Conservation (phyloP, 2,329 filamentous ascomycete genomes). For the Xylariaceae sp. region DNA sequence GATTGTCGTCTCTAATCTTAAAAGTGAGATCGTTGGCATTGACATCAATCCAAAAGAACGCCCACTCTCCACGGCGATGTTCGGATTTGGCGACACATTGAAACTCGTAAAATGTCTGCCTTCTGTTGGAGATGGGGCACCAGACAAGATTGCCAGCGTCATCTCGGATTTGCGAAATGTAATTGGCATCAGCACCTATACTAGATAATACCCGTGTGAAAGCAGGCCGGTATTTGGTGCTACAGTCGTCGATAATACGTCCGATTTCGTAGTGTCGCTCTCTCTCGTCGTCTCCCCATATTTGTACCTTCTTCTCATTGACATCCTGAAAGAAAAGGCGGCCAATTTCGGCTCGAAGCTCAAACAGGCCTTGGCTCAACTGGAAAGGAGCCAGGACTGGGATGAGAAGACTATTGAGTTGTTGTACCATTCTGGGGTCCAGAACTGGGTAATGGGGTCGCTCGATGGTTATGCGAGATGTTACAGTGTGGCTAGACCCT, state of each 20-base stretch:
- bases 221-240: constrained; percentile 3
- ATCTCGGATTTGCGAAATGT: constrained; percentile 16
- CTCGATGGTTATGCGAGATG: neutral
- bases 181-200: constrained; percentile 24
- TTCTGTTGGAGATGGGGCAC: constrained; percentile 3
- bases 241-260: constrained; percentile 9
- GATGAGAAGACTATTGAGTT: constrained; percentile 10
- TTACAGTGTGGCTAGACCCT: constrained; percentile 22
- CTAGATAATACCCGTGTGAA: constrained; percentile 13
- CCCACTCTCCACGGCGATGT: neutral
- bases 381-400: constrained; percentile 6
- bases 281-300: constrained; percentile 3
- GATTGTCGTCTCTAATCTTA: constrained; percentile 10
- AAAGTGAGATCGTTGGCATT: constrained; percentile 22
- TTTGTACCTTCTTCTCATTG: constrained; percentile 2
- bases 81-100: constrained; percentile 11
- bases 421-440: constrained; percentile 10
- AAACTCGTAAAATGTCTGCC: constrained; percentile 25
- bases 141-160: constrained; percentile 15
- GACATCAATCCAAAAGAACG: constrained; percentile 25
- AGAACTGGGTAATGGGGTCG: constrained; percentile 2
- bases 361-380: constrained; percentile 13
- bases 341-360: constrained; percentile 14
- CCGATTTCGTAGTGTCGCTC: constrained; percentile 10
- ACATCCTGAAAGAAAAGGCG: constrained; percentile 15